Evolutionary conservation across 2,329 filamentous ascomycete genomes (phyloP).

Genomic region (Pseudogymnoascus sp.): DNA sequence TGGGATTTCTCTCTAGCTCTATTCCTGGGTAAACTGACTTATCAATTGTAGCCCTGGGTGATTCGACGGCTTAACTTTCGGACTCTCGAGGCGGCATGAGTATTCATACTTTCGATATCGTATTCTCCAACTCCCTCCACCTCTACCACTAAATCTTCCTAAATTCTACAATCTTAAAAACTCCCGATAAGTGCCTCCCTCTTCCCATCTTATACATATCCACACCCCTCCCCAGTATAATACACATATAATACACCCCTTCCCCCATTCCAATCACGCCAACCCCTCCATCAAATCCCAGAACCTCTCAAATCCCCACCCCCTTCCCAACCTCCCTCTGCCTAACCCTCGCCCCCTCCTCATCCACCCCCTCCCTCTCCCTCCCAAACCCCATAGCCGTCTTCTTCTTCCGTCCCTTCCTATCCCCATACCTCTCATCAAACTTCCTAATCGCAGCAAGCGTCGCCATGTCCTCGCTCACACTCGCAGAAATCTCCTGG

Average conservation of each 20-base stretch:
- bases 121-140: not conserved
- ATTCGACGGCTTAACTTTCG: not conserved
- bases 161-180: not conserved
- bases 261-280: not conserved
- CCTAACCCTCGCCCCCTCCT: conserved; percentile 38
- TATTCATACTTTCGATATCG: not conserved
- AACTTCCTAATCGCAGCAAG: conserved; percentile 86
- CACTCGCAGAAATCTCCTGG: conserved; percentile 82
- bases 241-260: not conserved
- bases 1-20: not conserved
- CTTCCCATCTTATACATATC: not conserved
- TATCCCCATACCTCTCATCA: conserved; percentile 88
- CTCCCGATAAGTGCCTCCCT: not conserved
- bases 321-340: not conserved
- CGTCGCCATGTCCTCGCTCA: conserved; percentile 86
- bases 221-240: not conserved
- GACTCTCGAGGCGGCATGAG: no score
- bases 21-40: not conserved
- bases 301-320: not conserved
- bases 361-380: conserved; percentile 25
- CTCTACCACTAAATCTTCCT: not conserved
- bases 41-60: not conserved
- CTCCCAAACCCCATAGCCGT: conserved; percentile 50
- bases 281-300: no score
- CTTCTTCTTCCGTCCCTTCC: conserved; percentile 54